Base-by-base conservation (phyloP, 179 eudicot genomes). In the Silene coronaria region DNA sequence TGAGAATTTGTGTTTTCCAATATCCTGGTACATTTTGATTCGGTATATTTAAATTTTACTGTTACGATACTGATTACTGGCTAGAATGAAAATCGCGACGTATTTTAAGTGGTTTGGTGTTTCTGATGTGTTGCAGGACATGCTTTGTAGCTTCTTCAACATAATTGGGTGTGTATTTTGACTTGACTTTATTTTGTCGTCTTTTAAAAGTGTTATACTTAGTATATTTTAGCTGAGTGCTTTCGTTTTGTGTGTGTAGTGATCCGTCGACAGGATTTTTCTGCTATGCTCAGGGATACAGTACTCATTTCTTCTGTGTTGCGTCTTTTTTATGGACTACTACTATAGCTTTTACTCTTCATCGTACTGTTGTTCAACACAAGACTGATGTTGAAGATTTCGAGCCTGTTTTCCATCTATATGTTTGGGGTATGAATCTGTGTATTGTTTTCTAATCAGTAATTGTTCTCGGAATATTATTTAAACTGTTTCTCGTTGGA, bases 261-360 rank as follows among this genome's bases (percentile, higher is more conserved):
- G 99, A 95, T 85, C 99, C 99, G 65, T 95, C 99, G 13, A 89
- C 91, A 66, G 99, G 93, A 46, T 91, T 90, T 74, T 91, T 95
- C 79, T 95, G 99, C 66, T 91, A 89, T 82, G 95, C 97, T 80
- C 99, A 92, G 84, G 99, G 97, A 68, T 95, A 95, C 76, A 87
- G 89, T 82, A 92, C 97, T 36, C 99, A 92, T 82, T 95, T 95
- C 84, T 95, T 95, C 85, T 90, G 99, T 34, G 93, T 92, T 42
- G 95, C 99, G 16, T 95, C 99, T 76, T 92, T 95, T 74, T 77
- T 95, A 16, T 95, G 99, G 99, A 95, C 99, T 4, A 92, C 97
- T 36, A 95, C 91, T 46, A 92, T 95, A 48, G 99, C 99, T 45
- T 95, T 95, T 75, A 95, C 99, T 76, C 93, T 95, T 72, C 99